Conservation (phyloP, 1,284 basidiomycete genomes). For the Ustilago crameri region DNA sequence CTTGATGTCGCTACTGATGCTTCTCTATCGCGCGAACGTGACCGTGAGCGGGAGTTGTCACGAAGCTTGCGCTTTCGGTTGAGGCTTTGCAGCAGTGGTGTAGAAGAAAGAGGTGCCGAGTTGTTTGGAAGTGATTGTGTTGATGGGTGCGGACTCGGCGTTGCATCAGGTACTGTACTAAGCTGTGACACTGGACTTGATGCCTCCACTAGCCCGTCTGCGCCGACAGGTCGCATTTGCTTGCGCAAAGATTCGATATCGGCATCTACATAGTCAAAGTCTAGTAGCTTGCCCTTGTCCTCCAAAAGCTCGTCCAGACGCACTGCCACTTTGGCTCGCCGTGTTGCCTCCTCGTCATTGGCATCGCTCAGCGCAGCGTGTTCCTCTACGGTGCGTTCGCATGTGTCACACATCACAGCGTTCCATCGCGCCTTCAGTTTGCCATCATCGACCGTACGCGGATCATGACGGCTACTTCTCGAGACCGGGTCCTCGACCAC, state of each 20-base stretch:
- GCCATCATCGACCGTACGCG: slow-evolving; percentile 25
- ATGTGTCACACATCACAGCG: slow-evolving; percentile 67
- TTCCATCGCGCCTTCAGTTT: slow-evolving; percentile 26
- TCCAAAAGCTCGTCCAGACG: slow-evolving; percentile 85
- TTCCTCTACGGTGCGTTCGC: slow-evolving; percentile 78
- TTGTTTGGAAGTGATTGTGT: slow-evolving; percentile 30
- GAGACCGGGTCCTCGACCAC: slow-evolving; percentile 32
- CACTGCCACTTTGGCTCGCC: slow-evolving; percentile 81
- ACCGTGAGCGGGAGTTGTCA: slow-evolving; percentile 34
- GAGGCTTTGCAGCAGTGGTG: slow-evolving; percentile 37
- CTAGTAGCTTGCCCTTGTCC: slow-evolving; percentile 79
- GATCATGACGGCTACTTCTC: slow-evolving; percentile 18
- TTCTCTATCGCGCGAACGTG: slow-evolving; percentile 41
- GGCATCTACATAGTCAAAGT: slow-evolving; percentile 80
- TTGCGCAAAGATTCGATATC: slow-evolving; percentile 78
- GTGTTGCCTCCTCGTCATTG: slow-evolving; percentile 67
- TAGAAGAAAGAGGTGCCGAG: slow-evolving; percentile 34
- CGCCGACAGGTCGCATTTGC: slow-evolving; percentile 47
- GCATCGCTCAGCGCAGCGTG: slow-evolving; percentile 74
- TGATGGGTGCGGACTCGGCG: slow-evolving; percentile 41
- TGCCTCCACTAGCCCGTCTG: slow-evolving; percentile 42
- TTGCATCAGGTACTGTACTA: slow-evolving; percentile 42
- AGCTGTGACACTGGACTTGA: slow-evolving; percentile 46
- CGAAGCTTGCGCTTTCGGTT: slow-evolving; percentile 49
- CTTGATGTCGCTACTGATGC: slow-evolving; percentile 52